A percentile compares a stretch with the other conserved stretches of the same genome.
These are phyloP conservation scores for Paraurostyla sp. DNA, from an alignment of 73 alveolate genomes.

Conservation along the genomic window DNA sequence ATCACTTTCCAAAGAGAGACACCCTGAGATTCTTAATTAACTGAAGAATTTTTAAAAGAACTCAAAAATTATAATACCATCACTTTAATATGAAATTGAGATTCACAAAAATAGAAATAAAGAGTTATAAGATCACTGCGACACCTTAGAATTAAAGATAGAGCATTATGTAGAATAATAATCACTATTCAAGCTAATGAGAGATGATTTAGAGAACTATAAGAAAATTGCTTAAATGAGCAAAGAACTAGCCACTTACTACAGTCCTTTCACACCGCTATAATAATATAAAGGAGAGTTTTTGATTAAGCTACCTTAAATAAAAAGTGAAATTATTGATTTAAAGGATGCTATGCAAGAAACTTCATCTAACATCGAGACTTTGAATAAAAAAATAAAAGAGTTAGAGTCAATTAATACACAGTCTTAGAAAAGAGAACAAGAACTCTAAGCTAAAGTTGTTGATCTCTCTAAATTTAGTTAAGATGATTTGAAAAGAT, in stretches of 20 bases:
- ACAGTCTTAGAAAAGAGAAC: background rate
- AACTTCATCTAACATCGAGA: conserved; percentile 19
- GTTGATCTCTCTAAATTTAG: background rate
- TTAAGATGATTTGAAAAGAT: conserved; percentile 1
- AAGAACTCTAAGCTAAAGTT: background rate
- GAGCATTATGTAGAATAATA: conserved; percentile 63
- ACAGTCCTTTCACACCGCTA: conserved; percentile 62
- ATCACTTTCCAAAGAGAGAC: conserved; percentile 30
- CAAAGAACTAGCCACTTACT: conserved; percentile 70
- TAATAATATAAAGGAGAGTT: conserved; percentile 49
- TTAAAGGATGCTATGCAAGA: conserved; percentile 63
- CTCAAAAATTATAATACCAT: conserved; percentile 44
- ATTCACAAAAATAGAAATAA: conserved; percentile 63
- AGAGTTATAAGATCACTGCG: conserved; percentile 56
- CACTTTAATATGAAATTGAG: conserved; percentile 64
- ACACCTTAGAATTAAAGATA: conserved; percentile 55
- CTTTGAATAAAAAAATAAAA: conserved; percentile 16
- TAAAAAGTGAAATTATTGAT: conserved; percentile 62
- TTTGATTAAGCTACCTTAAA: conserved; percentile 61
- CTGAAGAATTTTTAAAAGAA: conserved; percentile 50
- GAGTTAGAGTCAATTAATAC: background rate
- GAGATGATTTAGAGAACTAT: conserved; percentile 64
- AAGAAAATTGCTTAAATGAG: conserved; percentile 60
- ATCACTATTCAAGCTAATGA: conserved; percentile 61
- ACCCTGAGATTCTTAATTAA: conserved; percentile 44